Percentiles rank a stretch among this genome's conserved stretches.
Conservation (phyloP, 1,284 basidiomycete species). For the Melampsora abietis-canadensis region DNA sequence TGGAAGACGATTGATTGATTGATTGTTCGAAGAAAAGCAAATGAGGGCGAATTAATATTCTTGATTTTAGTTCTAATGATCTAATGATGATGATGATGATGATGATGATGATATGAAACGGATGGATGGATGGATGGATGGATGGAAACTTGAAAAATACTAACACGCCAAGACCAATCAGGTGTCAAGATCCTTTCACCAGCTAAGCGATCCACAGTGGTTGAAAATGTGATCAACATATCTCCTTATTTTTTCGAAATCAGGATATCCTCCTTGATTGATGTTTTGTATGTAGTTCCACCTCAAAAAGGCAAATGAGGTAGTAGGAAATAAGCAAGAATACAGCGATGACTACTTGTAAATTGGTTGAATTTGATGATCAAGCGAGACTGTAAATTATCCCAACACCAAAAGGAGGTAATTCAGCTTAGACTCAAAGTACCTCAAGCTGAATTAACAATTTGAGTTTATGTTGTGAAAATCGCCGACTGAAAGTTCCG, state of each 20-base stretch:
- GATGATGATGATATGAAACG: background rate
- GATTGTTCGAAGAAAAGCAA: background rate
- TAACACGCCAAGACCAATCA: constrained; percentile 5
- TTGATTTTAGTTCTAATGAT: background rate
- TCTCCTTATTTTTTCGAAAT: background rate
- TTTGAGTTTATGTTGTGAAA: too few species aligned
- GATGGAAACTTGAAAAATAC: background rate
- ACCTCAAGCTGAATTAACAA: too few species aligned
- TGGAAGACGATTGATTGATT: background rate
- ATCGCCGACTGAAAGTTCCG: background rate
- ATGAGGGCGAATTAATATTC: background rate
- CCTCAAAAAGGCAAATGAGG: too few species aligned
- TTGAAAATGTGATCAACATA: constrained; percentile 4
- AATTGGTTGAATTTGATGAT: too few species aligned
- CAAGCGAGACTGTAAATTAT: too few species aligned
- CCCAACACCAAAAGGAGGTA: too few species aligned
- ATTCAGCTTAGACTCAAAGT: too few species aligned
- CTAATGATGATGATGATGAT: background rate
- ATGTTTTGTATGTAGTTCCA: too few species aligned
- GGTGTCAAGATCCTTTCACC: background rate
- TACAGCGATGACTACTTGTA: too few species aligned
- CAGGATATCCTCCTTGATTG: too few species aligned
- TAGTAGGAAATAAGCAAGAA: too few species aligned
- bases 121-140: background rate
- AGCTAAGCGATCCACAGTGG: background rate